Base-by-base conservation (phyloP, 257 asterid species). In the Scutellaria minor region DNA sequence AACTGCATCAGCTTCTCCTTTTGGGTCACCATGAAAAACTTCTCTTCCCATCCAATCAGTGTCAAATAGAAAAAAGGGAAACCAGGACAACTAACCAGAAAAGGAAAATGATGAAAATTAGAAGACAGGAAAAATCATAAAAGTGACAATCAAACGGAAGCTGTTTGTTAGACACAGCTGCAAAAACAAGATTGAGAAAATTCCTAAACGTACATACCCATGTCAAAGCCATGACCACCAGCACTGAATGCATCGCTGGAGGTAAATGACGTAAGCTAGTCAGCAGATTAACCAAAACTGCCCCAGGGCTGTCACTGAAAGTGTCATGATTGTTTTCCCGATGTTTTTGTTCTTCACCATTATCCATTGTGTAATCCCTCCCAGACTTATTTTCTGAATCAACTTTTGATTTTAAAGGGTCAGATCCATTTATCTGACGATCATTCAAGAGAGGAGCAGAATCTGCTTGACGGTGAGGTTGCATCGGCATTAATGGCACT, bases 1-100 rank as follows among this genome's bases (percentile, higher is more conserved):
- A 76, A 87, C 80, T 75, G 86, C 94, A 65, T 85, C 78, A 45
- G 75, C 79, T 14, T 88, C 87, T 78, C 99, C 99, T 56, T 88
- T 88, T 18, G 98, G 99, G 77, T 95, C 91, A 71, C 99, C 99
- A 22, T 92, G 98, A 81, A 75, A 95, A 80, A 95, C 99, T 86
- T 95, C 99, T 82, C 98, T 92, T 66, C 99, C 99, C 98, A 95
- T 95, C 98, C 99, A 95, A 80, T 95, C 99, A 42, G 99, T 90
- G 84, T 92, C 99, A 63, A 95, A 95, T 57, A 95, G 96, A 68
- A 95, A 95, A 83, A 95, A 95, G 12, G 99, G 99, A 81, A 95
- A 95, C 99, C 99, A 95, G 65, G 99, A 90, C 79, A 92, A 55
- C 99, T 95, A 82, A 64, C 48, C 40, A 78, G 48, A 81, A 83